Conservation (phyloP, 2,329 filamentous ascomycete species). For the Aspergillus intermedius region DNA sequence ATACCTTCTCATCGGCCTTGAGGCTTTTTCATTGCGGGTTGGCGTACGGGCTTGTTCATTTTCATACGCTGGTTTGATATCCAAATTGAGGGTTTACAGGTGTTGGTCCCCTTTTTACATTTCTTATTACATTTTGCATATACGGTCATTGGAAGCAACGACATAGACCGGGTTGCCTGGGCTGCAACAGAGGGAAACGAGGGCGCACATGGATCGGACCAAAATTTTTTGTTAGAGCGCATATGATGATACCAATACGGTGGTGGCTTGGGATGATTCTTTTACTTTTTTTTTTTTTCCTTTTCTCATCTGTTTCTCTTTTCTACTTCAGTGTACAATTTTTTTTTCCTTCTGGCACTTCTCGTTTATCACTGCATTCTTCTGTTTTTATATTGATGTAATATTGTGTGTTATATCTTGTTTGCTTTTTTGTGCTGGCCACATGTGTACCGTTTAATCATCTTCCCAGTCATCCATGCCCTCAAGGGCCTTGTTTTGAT, state of each 20-base stretch:
- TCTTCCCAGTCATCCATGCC: conserved; percentile 27
- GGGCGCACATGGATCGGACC: conserved; percentile 13
- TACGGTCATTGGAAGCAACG: conserved; percentile 5
- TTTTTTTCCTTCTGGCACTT: conserved; percentile 10
- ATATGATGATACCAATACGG: conserved; percentile 8
- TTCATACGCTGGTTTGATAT: conserved; percentile 15
- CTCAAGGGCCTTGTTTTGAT: conserved; percentile 20
- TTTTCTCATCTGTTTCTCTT: conserved; percentile 20
- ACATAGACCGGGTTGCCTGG: conserved; percentile 8
- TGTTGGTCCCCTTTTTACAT: conserved; percentile 2
- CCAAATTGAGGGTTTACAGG: conserved; percentile 7
- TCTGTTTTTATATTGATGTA: conserved; percentile 27
- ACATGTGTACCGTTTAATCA: conserved; percentile 36
- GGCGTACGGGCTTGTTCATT: conserved; percentile 27
- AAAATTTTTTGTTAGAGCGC: conserved; percentile 16
- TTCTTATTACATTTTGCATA: conserved; percentile 3
- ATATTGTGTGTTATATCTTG: conserved; percentile 20
- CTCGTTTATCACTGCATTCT: conserved; percentile 17
- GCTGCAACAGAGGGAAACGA: conserved; percentile 8
- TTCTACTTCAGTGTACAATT: conserved; percentile 38
- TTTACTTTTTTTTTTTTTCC: conserved; percentile 8
- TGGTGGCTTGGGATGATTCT: conserved; percentile 20
- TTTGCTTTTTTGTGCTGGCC: conserved; percentile 32
- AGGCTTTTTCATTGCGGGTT: conserved; percentile 23
- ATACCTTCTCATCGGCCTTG: conserved; percentile 19